These are phyloP conservation scores for Globisporangium cystogenes DNA, from an alignment of 352 stramenopile genomes.

Conservation along the genomic window DNA sequence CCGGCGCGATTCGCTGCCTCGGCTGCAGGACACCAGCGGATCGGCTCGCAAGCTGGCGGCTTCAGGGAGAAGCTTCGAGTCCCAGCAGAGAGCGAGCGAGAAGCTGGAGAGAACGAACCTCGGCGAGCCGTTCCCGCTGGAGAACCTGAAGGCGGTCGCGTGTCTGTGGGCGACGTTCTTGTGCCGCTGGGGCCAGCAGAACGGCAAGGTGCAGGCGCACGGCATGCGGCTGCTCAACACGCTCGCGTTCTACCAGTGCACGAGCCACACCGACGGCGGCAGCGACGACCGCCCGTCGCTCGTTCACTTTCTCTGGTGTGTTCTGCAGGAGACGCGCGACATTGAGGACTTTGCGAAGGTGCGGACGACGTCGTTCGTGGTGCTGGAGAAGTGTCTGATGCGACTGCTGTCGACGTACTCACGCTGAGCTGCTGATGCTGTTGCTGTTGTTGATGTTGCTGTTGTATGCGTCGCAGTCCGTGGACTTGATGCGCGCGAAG, in stretches of 20 bases:
- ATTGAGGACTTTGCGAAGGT: slow-evolving; percentile 54
- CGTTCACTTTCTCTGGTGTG: slow-evolving; percentile 53
- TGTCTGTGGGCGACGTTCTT: slow-evolving; percentile 47
- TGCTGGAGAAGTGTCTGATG: neutral
- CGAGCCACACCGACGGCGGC: slow-evolving; percentile 4
- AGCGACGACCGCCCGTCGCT: slow-evolving; percentile 20
- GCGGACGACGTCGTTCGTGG: neutral
- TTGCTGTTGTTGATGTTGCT: neutral
- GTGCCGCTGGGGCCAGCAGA: slow-evolving; percentile 44
- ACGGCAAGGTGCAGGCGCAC: slow-evolving; percentile 28
- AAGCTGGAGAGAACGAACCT: neutral
- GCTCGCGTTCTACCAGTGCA: slow-evolving; percentile 44
- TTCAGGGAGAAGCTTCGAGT: slow-evolving; percentile 2
- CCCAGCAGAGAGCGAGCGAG: slow-evolving; percentile 5
- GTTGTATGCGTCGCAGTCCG: slow-evolving; percentile 17
- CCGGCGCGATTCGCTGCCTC: slow-evolving; percentile 2
- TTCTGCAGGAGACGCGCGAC: slow-evolving; percentile 46
- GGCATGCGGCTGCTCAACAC: slow-evolving; percentile 56
- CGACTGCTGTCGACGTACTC: too few relatives aligned
- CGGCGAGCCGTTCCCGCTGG: slow-evolving; percentile 32
- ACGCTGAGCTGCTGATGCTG: slow-evolving; percentile 1
- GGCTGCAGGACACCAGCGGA: slow-evolving; percentile 31
- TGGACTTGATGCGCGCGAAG: slow-evolving; percentile 33
- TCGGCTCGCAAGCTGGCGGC: slow-evolving; percentile 31
- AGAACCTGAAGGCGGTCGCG: slow-evolving; percentile 38